Base-by-base conservation (phyloP, 2,329 filamentous ascomycete genomes). In the Alternaria sp. region DNA sequence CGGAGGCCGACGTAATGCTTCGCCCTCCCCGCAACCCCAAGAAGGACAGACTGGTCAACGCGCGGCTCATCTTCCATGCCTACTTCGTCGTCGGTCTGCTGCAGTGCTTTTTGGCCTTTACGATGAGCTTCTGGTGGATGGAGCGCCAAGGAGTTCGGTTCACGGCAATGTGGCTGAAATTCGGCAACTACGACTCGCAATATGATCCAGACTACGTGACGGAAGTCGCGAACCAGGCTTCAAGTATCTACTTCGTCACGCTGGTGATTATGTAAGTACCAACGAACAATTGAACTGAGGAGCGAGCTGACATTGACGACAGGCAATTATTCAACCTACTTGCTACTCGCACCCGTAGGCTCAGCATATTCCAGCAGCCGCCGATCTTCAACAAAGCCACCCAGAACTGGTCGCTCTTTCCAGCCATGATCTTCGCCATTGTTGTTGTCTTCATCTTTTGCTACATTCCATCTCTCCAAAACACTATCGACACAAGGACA, bases 171-270 rank as follows among this genome's bases (percentile, higher is more conserved):
- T 92, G 89, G 88, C 88, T 94, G 72, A 75, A 72, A 56, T 77
- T 68, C 40, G 73, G 74, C 8, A 54, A 65, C 2, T 69, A 70
- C 40, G 67, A 71, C 41, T 17, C 62, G 1, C 55, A 69, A 31
- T 75, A 70, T 51, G 69, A 71, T 45, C 24, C 61, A 1, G 67
- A 68, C 14, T 70, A 65, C 31, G 61, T 77, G 29, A 79, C 77
- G 0, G 74, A 79, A 28, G 82, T 85, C 61, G 78, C 90, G 24
- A 89, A 88, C 62, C 82, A 85, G 60, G 89, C 89, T 0, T 89
- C 85, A 36, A 90, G 87, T 14, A 88, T 94, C 59, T 93, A 93
- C 76, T 93, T 93, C 68, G 85, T 93, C 65, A 93, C 88, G 58
- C 80, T 94, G 23, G 90, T 94, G 2, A 87, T 93, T 48, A 92